phyloP scores from a whole-genome alignment of 1,139 yeast genomes.

The Hansenula anomala region DNA sequence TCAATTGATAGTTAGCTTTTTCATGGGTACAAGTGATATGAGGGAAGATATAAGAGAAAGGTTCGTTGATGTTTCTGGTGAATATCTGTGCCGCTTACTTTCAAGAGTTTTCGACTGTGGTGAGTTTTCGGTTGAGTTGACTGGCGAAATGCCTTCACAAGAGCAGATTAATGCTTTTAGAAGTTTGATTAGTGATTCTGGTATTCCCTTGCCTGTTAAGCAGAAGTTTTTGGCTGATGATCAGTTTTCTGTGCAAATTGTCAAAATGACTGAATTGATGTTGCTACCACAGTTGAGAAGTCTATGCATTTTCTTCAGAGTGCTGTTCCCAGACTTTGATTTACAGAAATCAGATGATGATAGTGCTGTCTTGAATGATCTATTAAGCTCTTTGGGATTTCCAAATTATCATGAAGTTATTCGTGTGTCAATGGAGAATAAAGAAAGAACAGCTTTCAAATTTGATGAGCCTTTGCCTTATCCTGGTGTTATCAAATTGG shows the following conservation, averaged over 20 bases:
- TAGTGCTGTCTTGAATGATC: neutral
- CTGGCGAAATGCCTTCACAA: no score
- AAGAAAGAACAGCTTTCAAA: neutral
- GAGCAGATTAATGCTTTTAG: neutral
- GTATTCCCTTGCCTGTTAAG: neutral
- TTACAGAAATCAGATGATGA: constrained; percentile 1
- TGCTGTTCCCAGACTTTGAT: constrained; percentile 14
- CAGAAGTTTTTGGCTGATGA: constrained; percentile 6
- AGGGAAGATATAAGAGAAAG: no score
- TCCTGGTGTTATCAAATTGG: constrained; percentile 63
- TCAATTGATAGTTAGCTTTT: no score
- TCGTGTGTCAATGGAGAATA: neutral
- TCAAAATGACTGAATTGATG: constrained; percentile 6
- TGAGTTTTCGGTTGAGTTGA: neutral
- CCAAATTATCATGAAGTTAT: neutral
- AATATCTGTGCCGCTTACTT: no score
- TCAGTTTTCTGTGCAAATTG: constrained; percentile 5
- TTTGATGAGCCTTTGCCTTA: constrained; percentile 39
- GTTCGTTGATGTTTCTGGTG: no score
- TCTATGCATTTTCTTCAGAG: constrained; percentile 15
- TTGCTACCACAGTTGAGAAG: constrained; percentile 15
- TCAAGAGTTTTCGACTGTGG: no score
- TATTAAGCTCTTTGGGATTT: neutral
- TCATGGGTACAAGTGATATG: no score
- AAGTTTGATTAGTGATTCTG: neutral